Conservation (phyloP, 305 asterid genomes). For the Fraxinus floribunda region DNA sequence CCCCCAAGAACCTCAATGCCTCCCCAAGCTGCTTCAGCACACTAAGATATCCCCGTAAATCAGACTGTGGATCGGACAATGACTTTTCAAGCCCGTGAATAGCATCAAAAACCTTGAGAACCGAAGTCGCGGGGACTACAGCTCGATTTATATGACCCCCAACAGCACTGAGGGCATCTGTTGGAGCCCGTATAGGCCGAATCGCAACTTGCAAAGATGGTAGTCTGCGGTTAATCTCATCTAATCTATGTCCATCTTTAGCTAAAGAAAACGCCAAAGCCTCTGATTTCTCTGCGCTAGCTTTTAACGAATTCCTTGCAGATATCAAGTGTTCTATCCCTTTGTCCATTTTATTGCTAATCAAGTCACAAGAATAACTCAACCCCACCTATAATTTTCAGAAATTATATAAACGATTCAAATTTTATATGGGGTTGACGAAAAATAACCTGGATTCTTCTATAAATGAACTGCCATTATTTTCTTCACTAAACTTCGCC, state of each 20-base stretch:
- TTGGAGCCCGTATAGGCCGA: conserved; percentile 69
- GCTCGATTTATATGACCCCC: conserved; percentile 90
- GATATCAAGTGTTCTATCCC: conserved; percentile 55
- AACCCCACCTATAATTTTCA: conserved; percentile 19
- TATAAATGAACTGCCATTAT: conserved; percentile 40
- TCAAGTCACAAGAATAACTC: conserved; percentile 5
- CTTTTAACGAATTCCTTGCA: conserved; percentile 60
- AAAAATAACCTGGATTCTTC: conserved; percentile 36
- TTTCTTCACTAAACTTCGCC: conserved; percentile 23
- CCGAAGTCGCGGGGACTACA: conserved; percentile 86
- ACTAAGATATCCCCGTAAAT: conserved; percentile 70
- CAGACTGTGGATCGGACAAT: conserved; percentile 73
- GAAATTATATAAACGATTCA: background rate
- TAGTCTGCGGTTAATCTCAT: conserved; percentile 63
- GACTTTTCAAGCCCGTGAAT: conserved; percentile 91
- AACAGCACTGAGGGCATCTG: conserved; percentile 63
- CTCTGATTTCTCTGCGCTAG: conserved; percentile 59
- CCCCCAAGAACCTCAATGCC: conserved; percentile 72
- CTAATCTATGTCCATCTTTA: conserved; percentile 62
- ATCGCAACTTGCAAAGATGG: conserved; percentile 71
- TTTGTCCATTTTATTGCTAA: conserved; percentile 41
- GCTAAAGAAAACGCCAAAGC: conserved; percentile 49
- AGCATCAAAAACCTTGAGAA: conserved; percentile 91
- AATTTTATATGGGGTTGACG: background rate
- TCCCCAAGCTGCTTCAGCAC: conserved; percentile 83